Evolutionary conservation across 1,284 basidiomycete species (phyloP).

Genomic region (Leccinum ponderosum): DNA sequence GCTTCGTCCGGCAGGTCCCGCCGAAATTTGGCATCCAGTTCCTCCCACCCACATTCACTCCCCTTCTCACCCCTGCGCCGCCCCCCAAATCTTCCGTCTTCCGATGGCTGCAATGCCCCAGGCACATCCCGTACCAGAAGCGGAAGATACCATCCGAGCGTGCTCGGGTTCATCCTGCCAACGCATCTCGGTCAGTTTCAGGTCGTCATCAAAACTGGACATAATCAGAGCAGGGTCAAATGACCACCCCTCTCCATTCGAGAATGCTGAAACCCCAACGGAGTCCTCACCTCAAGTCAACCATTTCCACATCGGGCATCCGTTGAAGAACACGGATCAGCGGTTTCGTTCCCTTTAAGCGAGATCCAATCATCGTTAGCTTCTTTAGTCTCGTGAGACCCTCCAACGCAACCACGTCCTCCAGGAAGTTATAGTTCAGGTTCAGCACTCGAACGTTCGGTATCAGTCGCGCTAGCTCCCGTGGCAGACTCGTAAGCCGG

Average conservation of each 20-base stretch:
- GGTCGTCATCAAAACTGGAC: slow-evolving; percentile 12
- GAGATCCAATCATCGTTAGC: slow-evolving; percentile 83
- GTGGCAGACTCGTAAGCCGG: slow-evolving; percentile 75
- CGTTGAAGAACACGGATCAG: slow-evolving; percentile 70
- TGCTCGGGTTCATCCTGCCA: slow-evolving; percentile 89
- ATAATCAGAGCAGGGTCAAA: not conserved
- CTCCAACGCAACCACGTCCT: slow-evolving; percentile 64
- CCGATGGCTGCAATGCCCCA: slow-evolving; percentile 66
- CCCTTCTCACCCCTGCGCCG: slow-evolving; percentile 36
- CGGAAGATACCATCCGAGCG: slow-evolving; percentile 92
- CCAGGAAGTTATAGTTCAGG: slow-evolving; percentile 93
- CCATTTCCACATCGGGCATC: slow-evolving; percentile 79
- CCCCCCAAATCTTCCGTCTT: slow-evolving; percentile 31
- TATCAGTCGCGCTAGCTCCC: slow-evolving; percentile 60
- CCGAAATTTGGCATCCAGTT: slow-evolving; percentile 83
- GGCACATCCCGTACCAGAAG: slow-evolving; percentile 71
- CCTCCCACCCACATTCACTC: slow-evolving; percentile 54
- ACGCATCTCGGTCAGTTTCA: slow-evolving; percentile 28
- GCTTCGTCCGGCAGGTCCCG: slow-evolving; percentile 84
- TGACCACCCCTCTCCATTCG: slow-evolving; percentile 1
- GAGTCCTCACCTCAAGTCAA: slow-evolving; percentile 82
- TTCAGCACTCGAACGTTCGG: slow-evolving; percentile 94
- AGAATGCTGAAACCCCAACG: slow-evolving; percentile 15
- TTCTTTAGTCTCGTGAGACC: slow-evolving; percentile 80
- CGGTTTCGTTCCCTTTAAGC: slow-evolving; percentile 69